Conservation (phyloP, 495 filamentous ascomycete species). For the Penicillium daleae region DNA sequence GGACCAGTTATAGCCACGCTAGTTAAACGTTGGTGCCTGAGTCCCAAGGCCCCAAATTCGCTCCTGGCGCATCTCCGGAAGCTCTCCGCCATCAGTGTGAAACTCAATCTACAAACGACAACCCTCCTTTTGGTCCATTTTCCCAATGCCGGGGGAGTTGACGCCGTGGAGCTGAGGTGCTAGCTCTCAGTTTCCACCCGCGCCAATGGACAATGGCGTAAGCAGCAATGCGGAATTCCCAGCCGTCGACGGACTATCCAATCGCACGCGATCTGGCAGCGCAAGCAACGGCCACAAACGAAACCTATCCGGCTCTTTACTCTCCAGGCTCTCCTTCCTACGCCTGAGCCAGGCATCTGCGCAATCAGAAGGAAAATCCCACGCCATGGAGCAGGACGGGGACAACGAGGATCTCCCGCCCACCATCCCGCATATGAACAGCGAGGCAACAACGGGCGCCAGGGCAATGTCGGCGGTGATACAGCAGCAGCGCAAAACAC, state of each 20-base stretch:
- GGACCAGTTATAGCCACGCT: background rate
- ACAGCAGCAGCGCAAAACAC: slow-evolving; percentile 69
- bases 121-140: background rate
- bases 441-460: slow-evolving; percentile 33
- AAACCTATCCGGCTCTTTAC: slow-evolving; percentile 66
- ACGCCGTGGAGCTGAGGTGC: slow-evolving; percentile 31
- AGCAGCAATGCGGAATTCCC: slow-evolving; percentile 32
- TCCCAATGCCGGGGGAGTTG: slow-evolving; percentile 24
- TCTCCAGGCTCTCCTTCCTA: slow-evolving; percentile 56
- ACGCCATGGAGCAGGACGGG: slow-evolving; percentile 48
- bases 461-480: slow-evolving; percentile 58
- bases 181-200: slow-evolving; percentile 22
- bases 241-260: slow-evolving; percentile 34
- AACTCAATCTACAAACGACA: background rate
- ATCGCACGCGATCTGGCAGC: slow-evolving; percentile 44
- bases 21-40: slow-evolving; percentile 15
- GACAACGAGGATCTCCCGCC: slow-evolving; percentile 36
- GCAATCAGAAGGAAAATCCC: slow-evolving; percentile 40
- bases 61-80: slow-evolving; percentile 14
- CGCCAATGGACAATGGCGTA: slow-evolving; percentile 47
- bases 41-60: slow-evolving; percentile 4
- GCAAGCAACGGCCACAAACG: slow-evolving; percentile 60
- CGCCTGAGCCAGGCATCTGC: slow-evolving; percentile 51
- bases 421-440: slow-evolving; percentile 27
- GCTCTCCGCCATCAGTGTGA: slow-evolving; percentile 4